phyloP scores from a whole-genome alignment of 2,329 filamentous ascomycete species.

The Xylariaceae sp. region DNA sequence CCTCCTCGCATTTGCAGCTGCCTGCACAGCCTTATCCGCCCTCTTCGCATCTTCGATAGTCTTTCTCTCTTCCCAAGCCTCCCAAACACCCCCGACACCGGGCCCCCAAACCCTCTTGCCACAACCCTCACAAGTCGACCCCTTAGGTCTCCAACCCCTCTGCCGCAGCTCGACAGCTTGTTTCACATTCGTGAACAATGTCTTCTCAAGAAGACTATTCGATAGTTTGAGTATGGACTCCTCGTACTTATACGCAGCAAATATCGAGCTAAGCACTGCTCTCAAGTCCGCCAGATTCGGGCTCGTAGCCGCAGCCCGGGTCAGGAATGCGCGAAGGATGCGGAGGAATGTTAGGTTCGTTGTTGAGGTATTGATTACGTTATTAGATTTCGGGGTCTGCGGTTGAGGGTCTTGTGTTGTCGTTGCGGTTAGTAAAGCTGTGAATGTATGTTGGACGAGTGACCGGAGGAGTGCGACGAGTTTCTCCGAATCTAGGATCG shows the following conservation, averaged over 20 bases:
- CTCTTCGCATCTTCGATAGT: conserved; percentile 43
- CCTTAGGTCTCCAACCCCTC: conserved; percentile 82
- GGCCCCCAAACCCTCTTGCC: conserved; percentile 83
- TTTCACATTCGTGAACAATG: conserved; percentile 79
- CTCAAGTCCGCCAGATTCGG: conserved; percentile 85
- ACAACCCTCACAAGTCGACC: conserved; percentile 85
- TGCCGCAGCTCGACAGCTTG: conserved; percentile 71
- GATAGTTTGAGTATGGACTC: conserved; percentile 82
- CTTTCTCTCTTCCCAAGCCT: conserved; percentile 70
- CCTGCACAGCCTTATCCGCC: conserved; percentile 37
- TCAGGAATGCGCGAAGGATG: conserved; percentile 83
- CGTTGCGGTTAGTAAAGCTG: conserved; percentile 74
- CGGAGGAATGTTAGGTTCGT: conserved; percentile 76
- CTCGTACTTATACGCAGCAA: conserved; percentile 93
- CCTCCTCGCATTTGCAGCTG: conserved; percentile 17
- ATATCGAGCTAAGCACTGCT: conserved; percentile 80
- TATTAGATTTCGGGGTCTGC: conserved; percentile 23
- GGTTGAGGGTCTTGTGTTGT: conserved; percentile 45
- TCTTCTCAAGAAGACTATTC: conserved; percentile 81
- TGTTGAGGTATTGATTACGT: conserved; percentile 34
- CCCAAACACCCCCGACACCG: conserved; percentile 74
- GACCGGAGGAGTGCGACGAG: conserved; percentile 66
- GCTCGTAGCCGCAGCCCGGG: conserved; percentile 73
- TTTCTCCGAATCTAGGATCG: conserved; percentile 51
- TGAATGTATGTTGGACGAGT: conserved; percentile 87